Evolutionary conservation across 2,329 filamentous ascomycete species (phyloP).

Genomic region (Colletotrichum euphorbiae): DNA sequence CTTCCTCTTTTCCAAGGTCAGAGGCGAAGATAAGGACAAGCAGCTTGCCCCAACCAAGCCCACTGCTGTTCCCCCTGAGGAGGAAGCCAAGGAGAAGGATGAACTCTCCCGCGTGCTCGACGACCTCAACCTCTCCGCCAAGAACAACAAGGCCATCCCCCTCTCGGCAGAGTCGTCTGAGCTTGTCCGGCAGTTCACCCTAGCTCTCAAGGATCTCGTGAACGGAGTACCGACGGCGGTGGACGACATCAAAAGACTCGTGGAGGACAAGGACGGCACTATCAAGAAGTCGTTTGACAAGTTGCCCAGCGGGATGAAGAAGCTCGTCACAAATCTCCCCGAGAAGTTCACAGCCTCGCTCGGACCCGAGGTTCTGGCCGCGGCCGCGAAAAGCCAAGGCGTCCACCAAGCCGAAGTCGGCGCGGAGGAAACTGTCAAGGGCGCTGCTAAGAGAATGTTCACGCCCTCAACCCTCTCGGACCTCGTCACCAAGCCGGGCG

Average conservation of each 20-base stretch:
- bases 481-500: conserved; percentile 87
- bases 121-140: conserved; percentile 82
- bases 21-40: conserved; percentile 54
- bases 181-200: conserved; percentile 84
- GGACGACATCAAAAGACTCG: conserved; percentile 78
- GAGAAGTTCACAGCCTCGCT: conserved; percentile 81
- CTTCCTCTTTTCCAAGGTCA: conserved; percentile 48
- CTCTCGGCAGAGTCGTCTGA: conserved; percentile 87
- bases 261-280: conserved; percentile 71
- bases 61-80: conserved; percentile 53
- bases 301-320: conserved; percentile 84
- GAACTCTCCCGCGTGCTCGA: conserved; percentile 86
- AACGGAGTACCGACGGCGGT: conserved; percentile 95
- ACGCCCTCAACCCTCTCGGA: conserved; percentile 80
- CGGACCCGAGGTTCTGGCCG: conserved; percentile 85
- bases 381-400: conserved; percentile 79
- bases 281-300: conserved; percentile 71
- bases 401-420: conserved; percentile 64
- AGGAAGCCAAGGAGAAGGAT: conserved; percentile 66
- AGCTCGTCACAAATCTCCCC: conserved; percentile 85
- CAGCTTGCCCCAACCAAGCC: conserved; percentile 46
- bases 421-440: conserved; percentile 59
- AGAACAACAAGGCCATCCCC: conserved; percentile 87
- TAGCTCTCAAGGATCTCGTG: conserved; percentile 90
- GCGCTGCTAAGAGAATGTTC: conserved; percentile 74